Evolutionary conservation across 2,329 filamentous ascomycete species (phyloP).

Genomic region (Scortechinia acanthostroma): DNA sequence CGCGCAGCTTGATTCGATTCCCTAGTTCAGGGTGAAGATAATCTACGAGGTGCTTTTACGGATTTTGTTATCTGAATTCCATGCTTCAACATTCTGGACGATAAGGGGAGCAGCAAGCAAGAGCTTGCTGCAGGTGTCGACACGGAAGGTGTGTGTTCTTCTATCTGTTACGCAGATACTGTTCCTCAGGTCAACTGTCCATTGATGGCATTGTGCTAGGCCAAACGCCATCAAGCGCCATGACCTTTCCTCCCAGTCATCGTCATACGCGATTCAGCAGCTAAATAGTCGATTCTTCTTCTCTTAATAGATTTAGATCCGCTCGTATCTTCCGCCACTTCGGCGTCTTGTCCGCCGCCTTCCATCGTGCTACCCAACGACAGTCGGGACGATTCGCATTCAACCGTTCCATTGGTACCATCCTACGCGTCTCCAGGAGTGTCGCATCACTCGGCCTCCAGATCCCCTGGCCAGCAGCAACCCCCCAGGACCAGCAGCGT

Average conservation of each 20-base stretch:
- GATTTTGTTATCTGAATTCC: no score
- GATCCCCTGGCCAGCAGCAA: not conserved
- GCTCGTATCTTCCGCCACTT: not conserved
- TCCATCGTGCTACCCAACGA: not conserved
- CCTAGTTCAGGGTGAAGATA: no score
- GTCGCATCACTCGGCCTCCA: not conserved
- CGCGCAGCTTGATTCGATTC: no score
- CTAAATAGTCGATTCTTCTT: not conserved
- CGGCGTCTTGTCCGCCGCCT: not conserved
- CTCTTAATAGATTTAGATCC: not conserved
- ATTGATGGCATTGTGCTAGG: no score
- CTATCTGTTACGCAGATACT: no score
- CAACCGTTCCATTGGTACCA: not conserved
- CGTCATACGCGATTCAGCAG: no score
- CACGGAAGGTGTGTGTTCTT: not conserved
- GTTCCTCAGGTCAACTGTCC: no score
- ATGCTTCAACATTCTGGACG: constrained; percentile 3
- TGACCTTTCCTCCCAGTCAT: no score
- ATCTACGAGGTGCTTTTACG: no score
- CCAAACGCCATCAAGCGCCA: no score
- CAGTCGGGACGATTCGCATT: not conserved
- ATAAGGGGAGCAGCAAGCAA: constrained; percentile 3
- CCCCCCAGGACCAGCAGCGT: not conserved
- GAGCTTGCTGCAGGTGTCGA: constrained; percentile 3
- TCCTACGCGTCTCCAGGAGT: not conserved